phyloP scores from a whole-genome alignment of 139 green algal genomes.

The Coelastrella sp. region DNA sequence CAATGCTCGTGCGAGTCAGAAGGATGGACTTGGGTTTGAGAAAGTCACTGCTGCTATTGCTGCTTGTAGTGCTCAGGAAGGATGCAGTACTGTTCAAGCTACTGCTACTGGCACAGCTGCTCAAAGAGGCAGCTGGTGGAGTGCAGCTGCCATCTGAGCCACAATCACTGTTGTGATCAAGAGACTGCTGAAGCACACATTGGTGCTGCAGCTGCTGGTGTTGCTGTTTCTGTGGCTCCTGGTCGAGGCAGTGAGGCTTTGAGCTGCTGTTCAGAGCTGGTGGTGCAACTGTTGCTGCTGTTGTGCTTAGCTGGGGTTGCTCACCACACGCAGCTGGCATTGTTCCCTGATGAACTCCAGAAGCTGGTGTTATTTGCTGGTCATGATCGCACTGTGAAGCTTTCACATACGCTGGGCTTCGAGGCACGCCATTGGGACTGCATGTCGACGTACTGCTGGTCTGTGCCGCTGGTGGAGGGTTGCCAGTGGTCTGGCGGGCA shows the following conservation, averaged over 20 bases:
- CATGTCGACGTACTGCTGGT: background rate
- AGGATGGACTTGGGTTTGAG: conserved; percentile 38
- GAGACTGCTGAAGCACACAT: background rate
- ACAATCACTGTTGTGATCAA: conserved; percentile 10
- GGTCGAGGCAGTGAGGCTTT: background rate
- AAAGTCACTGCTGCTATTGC: conserved; percentile 4
- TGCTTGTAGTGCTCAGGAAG: background rate
- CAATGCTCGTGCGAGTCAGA: conserved; percentile 10
- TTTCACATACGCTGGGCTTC: background rate
- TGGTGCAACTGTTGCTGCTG: background rate
- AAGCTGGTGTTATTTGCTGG: no score
- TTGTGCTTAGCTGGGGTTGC: no score
- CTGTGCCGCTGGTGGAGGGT: background rate
- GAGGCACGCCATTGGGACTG: background rate
- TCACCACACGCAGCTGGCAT: no score
- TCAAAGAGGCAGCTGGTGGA: background rate
- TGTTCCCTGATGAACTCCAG: no score
- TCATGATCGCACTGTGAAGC: no score
- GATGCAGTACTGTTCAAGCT: conserved; percentile 1
- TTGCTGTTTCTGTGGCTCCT: background rate
- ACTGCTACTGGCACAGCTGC: conserved; percentile 28
- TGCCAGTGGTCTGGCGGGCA: background rate
- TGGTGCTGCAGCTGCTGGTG: background rate
- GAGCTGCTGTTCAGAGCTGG: background rate
- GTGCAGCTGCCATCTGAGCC: background rate